A percentile compares a stretch with the other conserved stretches of the same genome.
Conservation (phyloP, 2,329 filamentous ascomycete genomes). For the Zymoseptoria crescenta region DNA sequence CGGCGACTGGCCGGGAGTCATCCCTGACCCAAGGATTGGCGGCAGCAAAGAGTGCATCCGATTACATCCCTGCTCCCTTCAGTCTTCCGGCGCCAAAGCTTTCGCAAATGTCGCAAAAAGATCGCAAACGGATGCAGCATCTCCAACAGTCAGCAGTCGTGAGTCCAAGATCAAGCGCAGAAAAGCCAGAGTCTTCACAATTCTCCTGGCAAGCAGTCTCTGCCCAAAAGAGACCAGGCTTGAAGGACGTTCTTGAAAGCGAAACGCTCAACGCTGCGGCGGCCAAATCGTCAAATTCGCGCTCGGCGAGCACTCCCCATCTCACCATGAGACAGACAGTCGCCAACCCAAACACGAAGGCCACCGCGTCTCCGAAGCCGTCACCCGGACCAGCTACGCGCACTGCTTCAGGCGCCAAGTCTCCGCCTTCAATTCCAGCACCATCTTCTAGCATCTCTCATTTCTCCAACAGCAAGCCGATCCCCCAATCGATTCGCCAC, state of each 20-base stretch:
- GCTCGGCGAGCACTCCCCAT: slow-evolving; percentile 38
- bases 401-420: slow-evolving; percentile 11
- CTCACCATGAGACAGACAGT: slow-evolving; percentile 57
- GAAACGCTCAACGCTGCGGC: slow-evolving; percentile 24
- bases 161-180: background rate
- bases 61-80: slow-evolving; percentile 17
- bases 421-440: background rate
- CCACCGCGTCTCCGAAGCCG: slow-evolving; percentile 9
- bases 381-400: slow-evolving; percentile 9
- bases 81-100: slow-evolving; percentile 50
- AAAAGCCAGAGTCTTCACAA: slow-evolving; percentile 4
- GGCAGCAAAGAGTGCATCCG: slow-evolving; percentile 19
- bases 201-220: slow-evolving; percentile 58
- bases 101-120: slow-evolving; percentile 88
- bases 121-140: slow-evolving; percentile 76
- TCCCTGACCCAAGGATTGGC: slow-evolving; percentile 35
- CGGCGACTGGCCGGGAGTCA: slow-evolving; percentile 40
- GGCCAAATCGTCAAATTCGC: slow-evolving; percentile 20
- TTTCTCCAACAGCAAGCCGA: slow-evolving; percentile 30
- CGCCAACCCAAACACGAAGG: slow-evolving; percentile 34
- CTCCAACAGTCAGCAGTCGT: slow-evolving; percentile 44
- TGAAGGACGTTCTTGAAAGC: slow-evolving; percentile 43
- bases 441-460: slow-evolving; percentile 8
- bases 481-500: slow-evolving; percentile 42
- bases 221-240: slow-evolving; percentile 41